Evolutionary conservation across 2,329 filamentous ascomycete genomes (phyloP), one percentile per base, ranked within the genome.

Genomic region (Aspergillus sclerotialis): DNA sequence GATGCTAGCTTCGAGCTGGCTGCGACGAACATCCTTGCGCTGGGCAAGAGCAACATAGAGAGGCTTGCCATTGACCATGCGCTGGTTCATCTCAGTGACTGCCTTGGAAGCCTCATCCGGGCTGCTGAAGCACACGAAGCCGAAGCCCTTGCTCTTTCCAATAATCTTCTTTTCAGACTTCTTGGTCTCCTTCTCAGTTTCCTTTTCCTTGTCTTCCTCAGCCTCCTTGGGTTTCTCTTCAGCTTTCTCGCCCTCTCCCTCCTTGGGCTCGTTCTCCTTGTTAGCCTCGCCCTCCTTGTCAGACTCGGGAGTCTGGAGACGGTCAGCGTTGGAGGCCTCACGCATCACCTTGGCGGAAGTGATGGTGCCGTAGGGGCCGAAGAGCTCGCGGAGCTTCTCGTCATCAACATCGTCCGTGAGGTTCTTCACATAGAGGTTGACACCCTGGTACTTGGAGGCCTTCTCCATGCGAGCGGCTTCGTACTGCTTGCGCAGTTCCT

Each of bases 371-470:
- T 84, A 96, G 49, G 87, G 76, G 57, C 81, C 72, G 66, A 98
- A 98, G 64, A 96, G 83, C 56, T 89, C 82, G 55, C 92, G 88
- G 44, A 98, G 80, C 77, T 94, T 94, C 57, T 98, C 92, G 53
- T 98, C 92, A 58, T 98, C 92, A 49, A 98, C 80, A 42, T 96
- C 92, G 51, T 98, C 92, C 48, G 88, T 84, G 42, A 98, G 74
- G 70, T 98, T 98, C 82, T 98, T 98, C 72, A 98, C 92, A 73
- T 98, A 98, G 32, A 98, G 78, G 74, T 98, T 98, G 65, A 98
- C 92, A 51, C 92, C 92, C 72, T 94, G 88, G 71, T 98, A 98
- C 75, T 98, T 98, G 73, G 80, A 93, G 64, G 88, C 89, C 76
- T 98, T 98, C 78, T 98, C 92, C 55, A 93, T 76, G 56, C 92